Evolutionary conservation across 2,329 filamentous ascomycete genomes (phyloP), one percentile per base, ranked within the genome.

Genomic region (Fusarium tuaranense): DNA sequence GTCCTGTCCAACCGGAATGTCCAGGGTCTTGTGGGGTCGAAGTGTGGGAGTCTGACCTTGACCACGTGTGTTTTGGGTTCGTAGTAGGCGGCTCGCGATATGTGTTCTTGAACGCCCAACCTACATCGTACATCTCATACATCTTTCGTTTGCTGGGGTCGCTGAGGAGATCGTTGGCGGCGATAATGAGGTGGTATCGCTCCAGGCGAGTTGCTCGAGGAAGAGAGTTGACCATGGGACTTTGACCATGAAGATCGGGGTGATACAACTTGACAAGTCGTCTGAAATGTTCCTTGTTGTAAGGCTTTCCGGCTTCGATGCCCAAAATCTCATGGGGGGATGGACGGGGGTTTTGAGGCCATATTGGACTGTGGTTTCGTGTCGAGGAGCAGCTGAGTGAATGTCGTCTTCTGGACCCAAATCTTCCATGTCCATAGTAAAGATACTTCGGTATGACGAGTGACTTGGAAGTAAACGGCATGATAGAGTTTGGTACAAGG

Each of bases 81-180:
- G 36, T 5, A 27, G 22, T 4, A n/a, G 16, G 14, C 9, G 36
- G 7, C 4, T 18, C 36, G 8, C 16, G 22, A 16, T 27, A 14
- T 38, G 27, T 16, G 25, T 27, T 27, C 18, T 60, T 60, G 59
- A 62, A 62, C 5, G 16, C 39, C 59, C 59, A 62, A 5, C 59
- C 59, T 2, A 62, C 39, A 5, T 48, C 27, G 30, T 48, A 34
- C 8, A 46, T 10, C 8, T 62, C 59, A 62, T 48, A 62, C 59
- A 48, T 46, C 14, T 62, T 48, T 30, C 39, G 59, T 10, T 48
- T 62, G 41, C 27, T 36, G 27, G 39, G 59, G 9, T 62, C 41
- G 16, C 59, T 46, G n/a, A 62, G 59, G n/a, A 62, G 39, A 30
- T 62, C 30, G 20, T 62, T 30, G 59, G 59, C 59, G 13, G 59